Conservation (phyloP, 768 basidiomycete genomes). For the Coprinopsis sp. region DNA sequence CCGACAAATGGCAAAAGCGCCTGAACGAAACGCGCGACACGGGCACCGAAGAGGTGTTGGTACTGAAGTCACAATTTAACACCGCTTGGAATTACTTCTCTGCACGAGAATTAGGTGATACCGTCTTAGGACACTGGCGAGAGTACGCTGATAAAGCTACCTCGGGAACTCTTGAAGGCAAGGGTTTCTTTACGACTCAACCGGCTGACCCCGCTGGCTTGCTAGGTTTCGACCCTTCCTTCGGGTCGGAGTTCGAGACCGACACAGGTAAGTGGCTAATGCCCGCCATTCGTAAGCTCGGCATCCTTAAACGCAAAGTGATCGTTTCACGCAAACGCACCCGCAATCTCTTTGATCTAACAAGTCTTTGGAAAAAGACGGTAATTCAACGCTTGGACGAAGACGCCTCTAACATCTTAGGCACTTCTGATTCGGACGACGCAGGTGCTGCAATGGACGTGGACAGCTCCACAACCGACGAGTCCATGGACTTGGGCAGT, state of each 20-base stretch:
- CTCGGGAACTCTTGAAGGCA: constrained; percentile 1
- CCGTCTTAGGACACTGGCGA: constrained; percentile 22
- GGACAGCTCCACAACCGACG: neutral
- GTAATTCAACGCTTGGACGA: no score
- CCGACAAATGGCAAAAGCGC: constrained; percentile 25
- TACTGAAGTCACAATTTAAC: constrained; percentile 28
- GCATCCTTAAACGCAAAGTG: no score
- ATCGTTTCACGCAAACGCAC: constrained; percentile 19
- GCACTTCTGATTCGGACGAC: neutral
- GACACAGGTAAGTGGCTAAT: neutral
- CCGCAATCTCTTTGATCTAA: constrained; percentile 19
- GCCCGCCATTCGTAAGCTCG: neutral
- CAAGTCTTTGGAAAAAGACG: no score
- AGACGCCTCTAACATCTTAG: constrained; percentile 14
- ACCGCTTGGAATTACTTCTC: constrained; percentile 31
- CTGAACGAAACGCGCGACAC: constrained; percentile 8
- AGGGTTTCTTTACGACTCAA: neutral
- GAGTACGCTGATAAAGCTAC: constrained; percentile 11
- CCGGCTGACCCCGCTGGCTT: neutral
- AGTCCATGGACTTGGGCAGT: no score
- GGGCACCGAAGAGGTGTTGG: constrained; percentile 22
- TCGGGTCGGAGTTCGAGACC: neutral
- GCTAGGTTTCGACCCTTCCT: neutral
- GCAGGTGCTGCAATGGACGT: neutral
- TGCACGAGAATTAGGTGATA: no score